Conservation (phyloP, 495 filamentous ascomycete species). For the Hyaloscypha hepaticicola region DNA sequence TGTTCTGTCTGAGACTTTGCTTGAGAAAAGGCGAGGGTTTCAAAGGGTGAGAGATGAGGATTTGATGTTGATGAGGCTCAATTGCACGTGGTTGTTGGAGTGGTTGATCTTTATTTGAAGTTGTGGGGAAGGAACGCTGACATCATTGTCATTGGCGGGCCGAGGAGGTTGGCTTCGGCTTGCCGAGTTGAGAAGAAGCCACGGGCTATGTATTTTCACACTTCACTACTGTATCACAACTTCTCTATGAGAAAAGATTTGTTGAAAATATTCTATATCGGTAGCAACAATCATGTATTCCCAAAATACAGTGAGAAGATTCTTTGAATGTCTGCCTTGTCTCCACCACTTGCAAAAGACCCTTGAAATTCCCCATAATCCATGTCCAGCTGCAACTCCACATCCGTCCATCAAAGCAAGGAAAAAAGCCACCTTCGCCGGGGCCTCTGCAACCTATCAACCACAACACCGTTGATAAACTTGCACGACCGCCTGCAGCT, state of each 20-base stretch:
- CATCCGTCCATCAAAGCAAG: neutral
- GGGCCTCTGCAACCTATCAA: neutral
- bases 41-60: neutral
- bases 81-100: neutral
- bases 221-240: neutral
- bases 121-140: neutral
- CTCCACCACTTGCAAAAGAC: neutral
- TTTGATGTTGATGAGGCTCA: neutral
- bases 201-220: neutral
- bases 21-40: constrained; percentile 19
- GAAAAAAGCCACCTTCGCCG: constrained; percentile 4
- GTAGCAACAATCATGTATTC: no score
- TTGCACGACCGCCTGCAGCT: neutral
- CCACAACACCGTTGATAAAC: neutral
- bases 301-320: no score
- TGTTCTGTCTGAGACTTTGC: neutral
- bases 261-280: no score
- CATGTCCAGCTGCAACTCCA: neutral
- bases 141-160: neutral
- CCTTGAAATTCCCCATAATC: neutral
- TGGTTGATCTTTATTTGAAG: neutral
- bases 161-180: neutral
- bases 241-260: neutral
- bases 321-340: no score
- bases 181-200: neutral